Base-by-base conservation (phyloP, 768 basidiomycete genomes). In the Nevesoporus exiguus region DNA sequence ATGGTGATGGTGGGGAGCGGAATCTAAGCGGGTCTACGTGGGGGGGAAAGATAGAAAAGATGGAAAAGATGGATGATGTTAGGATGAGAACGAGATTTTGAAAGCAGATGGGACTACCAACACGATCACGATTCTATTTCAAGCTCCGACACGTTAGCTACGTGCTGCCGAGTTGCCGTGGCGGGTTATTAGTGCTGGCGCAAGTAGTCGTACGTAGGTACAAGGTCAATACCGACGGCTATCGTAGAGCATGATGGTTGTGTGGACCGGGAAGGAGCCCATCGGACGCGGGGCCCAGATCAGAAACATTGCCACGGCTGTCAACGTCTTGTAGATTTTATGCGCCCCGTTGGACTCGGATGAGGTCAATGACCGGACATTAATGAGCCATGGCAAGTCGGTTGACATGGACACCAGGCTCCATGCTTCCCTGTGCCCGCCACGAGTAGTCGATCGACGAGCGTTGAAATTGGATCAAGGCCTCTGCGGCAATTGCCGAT, bases 71-170 rank as follows among this genome's bases (percentile, higher is more conserved):
- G 61, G 57, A 54, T 34, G 51, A 42, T 10, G 49, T 47, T 47
- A 24, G 61, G 58, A 64, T 58, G 65, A 60, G 65, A 55, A 61
- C 11, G 59, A 61, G 61, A 54, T 41, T 30, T 57, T 56, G 48
- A 48, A 52, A 54, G 54, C 43, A 37, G 59, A 55, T 43, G 47
- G 19, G 19, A 37, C 49, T 29, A 22, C 47, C 30, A 33, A 50
- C 52, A 31, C 58, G 57, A 67, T 73, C 70, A 49, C 61, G 59
- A 60, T 65, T 56, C 40, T 40, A 56, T 69, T 78, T 77, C 70
- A 64, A 75, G 63, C 77, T 74, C 76, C 76, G 76, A 70, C 60
- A 56, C 61, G 58, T 54, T 45, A 44, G 67, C 19, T 11, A 48
- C 22, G 50, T 7, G 0, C 47, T 57, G 61, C 66, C 66, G 63